Evolutionary conservation across 495 filamentous ascomycete species (phyloP), one percentile per base, ranked within the genome.

Genomic region (Penicillium manginii): DNA sequence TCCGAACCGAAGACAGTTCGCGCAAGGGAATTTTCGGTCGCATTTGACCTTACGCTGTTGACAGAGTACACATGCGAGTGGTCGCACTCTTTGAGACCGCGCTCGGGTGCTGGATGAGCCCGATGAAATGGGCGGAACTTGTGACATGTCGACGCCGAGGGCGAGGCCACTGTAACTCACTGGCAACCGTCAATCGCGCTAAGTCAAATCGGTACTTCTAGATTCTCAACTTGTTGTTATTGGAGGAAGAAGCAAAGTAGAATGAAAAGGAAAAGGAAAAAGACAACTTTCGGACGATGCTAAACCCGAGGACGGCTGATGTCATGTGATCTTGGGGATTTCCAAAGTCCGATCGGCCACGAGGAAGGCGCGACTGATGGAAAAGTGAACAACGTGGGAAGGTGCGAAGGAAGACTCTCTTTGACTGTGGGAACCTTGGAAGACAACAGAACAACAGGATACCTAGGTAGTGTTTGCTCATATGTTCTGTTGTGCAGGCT

Each of bases 11-110:
- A 73, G 48, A 58, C 84, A 86, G 54, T 82, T 79, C 3, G 68
- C 52, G 64, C 84, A 87, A 12, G 83, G 84, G 55, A 78, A 81
- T 15, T 72, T 74, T 47, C 81, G 82, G 46, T 85, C 75, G 69
- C 83, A 87, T 54, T 79, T 83, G 31, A 86, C 70, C 54, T 86
- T 86, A 43, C 83, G 81, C 59, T 84, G 81, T 61, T 84, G 79
- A 65, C 83, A 86, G 0, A 74, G 68, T 26, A 83, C 71, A 58
- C 84, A 86, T 3, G 83, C 78, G n/a, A 86, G 76, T n/a, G 80
- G 69, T 22, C 83, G 73, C 57, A 69, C 74, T 37, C 74, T 59
- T 61, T 75, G 76, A 42, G 57, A 54, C 62, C 76, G 76, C 37
- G 55, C 55, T 47, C 45, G 45, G 45, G 21, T 47, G 9, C 11